Evolutionary conservation across 768 basidiomycete genomes (phyloP).

Genomic region (Mycena indigotica): DNA sequence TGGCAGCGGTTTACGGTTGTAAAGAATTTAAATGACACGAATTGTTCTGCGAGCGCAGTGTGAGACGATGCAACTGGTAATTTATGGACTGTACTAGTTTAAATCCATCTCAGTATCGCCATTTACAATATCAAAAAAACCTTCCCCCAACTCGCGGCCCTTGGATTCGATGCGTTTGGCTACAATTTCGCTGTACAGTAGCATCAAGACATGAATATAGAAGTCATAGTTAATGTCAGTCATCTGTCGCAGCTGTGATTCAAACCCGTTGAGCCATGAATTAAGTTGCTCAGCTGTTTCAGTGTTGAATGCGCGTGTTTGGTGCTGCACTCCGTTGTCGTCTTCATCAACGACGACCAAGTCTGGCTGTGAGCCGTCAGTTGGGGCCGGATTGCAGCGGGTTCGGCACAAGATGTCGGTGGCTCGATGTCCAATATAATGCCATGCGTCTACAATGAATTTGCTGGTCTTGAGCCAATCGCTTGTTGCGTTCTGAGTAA

Average conservation of each 20-base stretch:
- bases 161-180: not conserved
- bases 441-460: not conserved
- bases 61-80: no score
- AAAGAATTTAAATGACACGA: not conserved
- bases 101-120: not conserved
- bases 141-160: not conserved
- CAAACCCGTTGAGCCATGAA: not conserved
- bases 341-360: not conserved
- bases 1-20: not conserved
- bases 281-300: slow-evolving; percentile 15
- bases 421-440: slow-evolving; percentile 1
- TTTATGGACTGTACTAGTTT: not conserved
- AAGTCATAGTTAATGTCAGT: not conserved
- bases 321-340: not conserved
- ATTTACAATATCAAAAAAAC: not conserved
- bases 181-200: not conserved
- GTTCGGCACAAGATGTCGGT: not conserved
- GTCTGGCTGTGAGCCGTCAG: not conserved
- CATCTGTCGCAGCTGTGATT: not conserved
- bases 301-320: slow-evolving; percentile 6
- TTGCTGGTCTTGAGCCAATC: not conserved
- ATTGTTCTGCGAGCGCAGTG: not conserved
- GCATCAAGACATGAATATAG: not conserved
- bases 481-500: not conserved
- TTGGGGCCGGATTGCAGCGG: not conserved